Percentiles rank a stretch among this genome's conserved stretches.
Evolutionary conservation across 768 basidiomycete species (phyloP).

Genomic region (Coprinellus aureogranulatus): DNA sequence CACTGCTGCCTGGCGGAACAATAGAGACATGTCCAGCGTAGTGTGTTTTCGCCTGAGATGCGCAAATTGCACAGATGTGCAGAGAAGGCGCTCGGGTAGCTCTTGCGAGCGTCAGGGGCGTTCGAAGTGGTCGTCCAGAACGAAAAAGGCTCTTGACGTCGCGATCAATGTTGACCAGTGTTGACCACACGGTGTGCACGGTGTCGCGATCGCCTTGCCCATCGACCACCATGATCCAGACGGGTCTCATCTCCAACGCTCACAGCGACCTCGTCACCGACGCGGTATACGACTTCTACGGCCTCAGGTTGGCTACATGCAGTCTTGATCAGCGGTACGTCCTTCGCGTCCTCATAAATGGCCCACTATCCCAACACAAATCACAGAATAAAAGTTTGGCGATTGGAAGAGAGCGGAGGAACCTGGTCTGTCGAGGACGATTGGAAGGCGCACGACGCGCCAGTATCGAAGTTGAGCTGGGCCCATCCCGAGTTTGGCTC

Average conservation of each 20-base stretch:
- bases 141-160: too few species aligned
- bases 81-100: too few species aligned
- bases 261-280: constrained; percentile 84
- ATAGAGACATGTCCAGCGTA: too few species aligned
- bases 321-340: constrained; percentile 76
- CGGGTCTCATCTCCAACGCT: constrained; percentile 72
- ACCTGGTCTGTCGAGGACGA: constrained; percentile 81
- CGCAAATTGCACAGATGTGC: too few species aligned
- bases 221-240: constrained; percentile 62
- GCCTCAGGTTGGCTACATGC: constrained; percentile 75
- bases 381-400: constrained; percentile 82
- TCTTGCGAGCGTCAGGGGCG: too few species aligned
- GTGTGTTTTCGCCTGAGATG: too few species aligned
- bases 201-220: constrained; percentile 3
- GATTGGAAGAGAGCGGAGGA: constrained; percentile 66
- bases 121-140: too few species aligned
- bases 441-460: constrained; percentile 98
- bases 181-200: too few species aligned
- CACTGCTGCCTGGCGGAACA: too few species aligned
- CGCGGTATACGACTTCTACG: constrained; percentile 89
- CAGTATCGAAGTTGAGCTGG: constrained; percentile 81
- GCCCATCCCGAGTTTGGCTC: constrained; percentile 91
- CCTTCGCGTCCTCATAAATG: constrained; percentile 2
- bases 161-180: too few species aligned
- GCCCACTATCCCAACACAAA: constrained; percentile 14